These are phyloP conservation scores for Craspedostauros australis DNA, from an alignment of 108 stramenopile species.

Conservation along the genomic window DNA sequence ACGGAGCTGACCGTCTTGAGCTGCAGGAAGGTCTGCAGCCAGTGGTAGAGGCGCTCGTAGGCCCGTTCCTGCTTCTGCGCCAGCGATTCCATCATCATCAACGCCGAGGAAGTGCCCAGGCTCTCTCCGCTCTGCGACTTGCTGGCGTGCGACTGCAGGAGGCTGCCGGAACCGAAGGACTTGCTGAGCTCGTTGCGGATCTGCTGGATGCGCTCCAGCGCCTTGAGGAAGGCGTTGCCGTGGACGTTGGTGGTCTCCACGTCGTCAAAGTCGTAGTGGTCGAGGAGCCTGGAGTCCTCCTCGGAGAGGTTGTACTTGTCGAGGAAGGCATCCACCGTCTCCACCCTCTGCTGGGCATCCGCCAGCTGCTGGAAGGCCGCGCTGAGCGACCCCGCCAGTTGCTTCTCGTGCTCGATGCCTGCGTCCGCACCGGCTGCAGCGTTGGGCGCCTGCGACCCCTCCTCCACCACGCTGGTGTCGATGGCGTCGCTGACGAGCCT, in stretches of 20 bases:
- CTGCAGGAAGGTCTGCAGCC: conserved; percentile 63
- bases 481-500: conserved; percentile 36
- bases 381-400: conserved; percentile 36
- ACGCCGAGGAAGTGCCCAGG: conserved; percentile 63
- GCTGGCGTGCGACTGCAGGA: conserved; percentile 1
- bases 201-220: conserved; percentile 57
- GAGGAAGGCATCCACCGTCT: conserved; percentile 65
- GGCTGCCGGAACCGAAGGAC: conserved; percentile 47
- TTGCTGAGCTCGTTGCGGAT: conserved; percentile 60
- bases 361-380: conserved; percentile 46
- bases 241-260: conserved; percentile 40
- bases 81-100: conserved; percentile 81
- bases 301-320: conserved; percentile 80
- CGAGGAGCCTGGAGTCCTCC: conserved; percentile 65
- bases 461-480: conserved; percentile 29
- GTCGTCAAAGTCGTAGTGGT: conserved; percentile 72
- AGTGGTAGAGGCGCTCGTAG: conserved; percentile 82
- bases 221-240: conserved; percentile 59
- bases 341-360: conserved; percentile 37
- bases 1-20: conserved; percentile 23
- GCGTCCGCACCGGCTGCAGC: conserved; percentile 3
- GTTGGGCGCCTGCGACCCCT: background rate
- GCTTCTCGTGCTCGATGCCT: conserved; percentile 52
- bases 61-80: conserved; percentile 78
- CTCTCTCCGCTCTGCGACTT: conserved; percentile 2